Percentiles rank a stretch among this genome's conserved stretches.
Conservation (phyloP, 2,329 filamentous ascomycete genomes). For the Nigrospora osmanthi region DNA sequence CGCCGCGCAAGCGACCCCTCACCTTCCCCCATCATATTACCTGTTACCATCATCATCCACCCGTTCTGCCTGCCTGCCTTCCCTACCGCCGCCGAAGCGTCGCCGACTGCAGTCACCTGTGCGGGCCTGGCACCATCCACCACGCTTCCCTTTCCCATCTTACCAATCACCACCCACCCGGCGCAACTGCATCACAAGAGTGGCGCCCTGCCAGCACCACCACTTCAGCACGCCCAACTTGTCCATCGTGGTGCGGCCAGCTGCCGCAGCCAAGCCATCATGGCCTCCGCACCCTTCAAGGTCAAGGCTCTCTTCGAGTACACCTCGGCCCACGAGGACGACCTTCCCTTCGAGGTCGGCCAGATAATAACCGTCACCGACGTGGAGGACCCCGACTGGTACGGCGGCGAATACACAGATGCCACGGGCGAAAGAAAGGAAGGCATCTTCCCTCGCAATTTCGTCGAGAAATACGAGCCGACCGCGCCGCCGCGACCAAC, state of each 20-base stretch:
- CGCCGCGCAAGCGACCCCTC: too few relatives aligned
- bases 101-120: too few relatives aligned
- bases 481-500: constrained; percentile 79
- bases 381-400: constrained; percentile 91
- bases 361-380: constrained; percentile 93
- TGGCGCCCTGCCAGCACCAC: too few relatives aligned
- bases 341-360: constrained; percentile 76
- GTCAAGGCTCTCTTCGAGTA: constrained; percentile 97
- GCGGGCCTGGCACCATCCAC: too few relatives aligned
- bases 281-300: constrained; percentile 71
- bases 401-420: constrained; percentile 79
- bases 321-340: constrained; percentile 85
- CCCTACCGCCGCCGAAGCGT: too few relatives aligned
- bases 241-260: constrained; percentile 9
- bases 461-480: constrained; percentile 94
- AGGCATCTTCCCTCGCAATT: constrained; percentile 92
- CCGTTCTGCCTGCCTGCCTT: too few relatives aligned
- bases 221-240: neutral
- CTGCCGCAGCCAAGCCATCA: constrained; percentile 42
- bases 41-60: too few relatives aligned
- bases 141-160: constrained; percentile 10
- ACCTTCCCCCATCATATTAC: too few relatives aligned
- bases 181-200: too few relatives aligned
- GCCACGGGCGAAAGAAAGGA: constrained; percentile 65
- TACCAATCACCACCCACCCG: constrained; percentile 6